Conservation (phyloP, 768 basidiomycete genomes). For the Russula dissimulans region DNA sequence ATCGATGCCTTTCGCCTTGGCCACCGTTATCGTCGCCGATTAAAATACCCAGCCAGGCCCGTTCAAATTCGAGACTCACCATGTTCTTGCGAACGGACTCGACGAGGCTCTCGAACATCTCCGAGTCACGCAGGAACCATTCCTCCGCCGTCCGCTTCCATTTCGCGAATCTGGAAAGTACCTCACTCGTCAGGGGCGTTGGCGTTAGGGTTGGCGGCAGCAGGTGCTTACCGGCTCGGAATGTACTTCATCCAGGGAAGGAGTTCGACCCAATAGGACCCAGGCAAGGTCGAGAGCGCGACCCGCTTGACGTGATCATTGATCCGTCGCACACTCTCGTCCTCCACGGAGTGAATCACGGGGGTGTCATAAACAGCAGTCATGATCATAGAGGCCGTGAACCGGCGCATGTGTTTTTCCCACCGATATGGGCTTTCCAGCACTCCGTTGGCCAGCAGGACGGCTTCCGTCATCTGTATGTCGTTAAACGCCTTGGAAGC, state of each 20-base stretch:
- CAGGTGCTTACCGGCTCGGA: conserved; percentile 9
- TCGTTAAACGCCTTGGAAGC: conserved; percentile 11
- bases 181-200: too few species aligned
- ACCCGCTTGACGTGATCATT: conserved; percentile 16
- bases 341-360: conserved; percentile 9
- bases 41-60: neutral
- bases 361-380: conserved; percentile 14
- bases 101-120: conserved; percentile 16
- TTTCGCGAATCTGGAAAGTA: conserved; percentile 10
- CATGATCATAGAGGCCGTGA: conserved; percentile 19
- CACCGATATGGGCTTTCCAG: conserved; percentile 9
- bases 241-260: conserved; percentile 18
- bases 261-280: conserved; percentile 15
- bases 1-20: conserved; percentile 11
- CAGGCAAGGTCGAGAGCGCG: conserved; percentile 4
- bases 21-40: neutral
- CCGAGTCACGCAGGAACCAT: conserved; percentile 13
- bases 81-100: conserved; percentile 8
- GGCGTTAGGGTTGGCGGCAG: neutral
- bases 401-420: conserved; percentile 17
- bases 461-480: conserved; percentile 12
- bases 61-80: neutral
- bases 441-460: conserved; percentile 8
- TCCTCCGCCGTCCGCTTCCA: conserved; percentile 18
- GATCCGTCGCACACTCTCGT: conserved; percentile 8